Percentiles rank a stretch among this genome's conserved stretches.
These are phyloP conservation scores for Pythium phragmitis DNA, from an alignment of 352 stramenopile genomes.

Conservation along the genomic window DNA sequence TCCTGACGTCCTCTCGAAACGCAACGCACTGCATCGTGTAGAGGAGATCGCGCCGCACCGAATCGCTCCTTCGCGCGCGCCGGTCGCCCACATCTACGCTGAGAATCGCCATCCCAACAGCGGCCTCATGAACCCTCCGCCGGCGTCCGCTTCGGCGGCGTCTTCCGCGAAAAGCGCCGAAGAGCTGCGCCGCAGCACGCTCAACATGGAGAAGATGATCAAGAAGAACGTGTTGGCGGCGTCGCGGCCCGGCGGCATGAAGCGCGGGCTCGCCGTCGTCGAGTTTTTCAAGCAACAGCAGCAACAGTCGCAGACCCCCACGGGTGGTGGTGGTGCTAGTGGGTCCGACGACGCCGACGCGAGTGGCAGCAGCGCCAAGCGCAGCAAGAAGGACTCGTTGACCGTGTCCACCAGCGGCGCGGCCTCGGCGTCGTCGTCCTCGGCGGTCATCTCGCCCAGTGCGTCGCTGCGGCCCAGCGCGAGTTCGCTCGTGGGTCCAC, in stretches of 20 bases:
- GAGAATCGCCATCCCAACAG: background rate
- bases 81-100: no score
- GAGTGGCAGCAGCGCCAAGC: slow-evolving; percentile 10
- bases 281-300: slow-evolving; percentile 77
- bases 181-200: slow-evolving; percentile 52
- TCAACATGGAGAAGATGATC: slow-evolving; percentile 89
- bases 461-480: slow-evolving; percentile 1
- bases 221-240: slow-evolving; percentile 72
- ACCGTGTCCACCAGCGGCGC: background rate
- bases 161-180: slow-evolving; percentile 32
- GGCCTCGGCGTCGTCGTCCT: background rate
- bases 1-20: slow-evolving; percentile 1
- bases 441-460: background rate
- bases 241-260: slow-evolving; percentile 49
- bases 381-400: slow-evolving; percentile 24
- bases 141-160: background rate
- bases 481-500: slow-evolving; percentile 18
- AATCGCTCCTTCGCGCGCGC: background rate
- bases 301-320: slow-evolving; percentile 39
- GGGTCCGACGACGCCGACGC: background rate
- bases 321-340: background rate
- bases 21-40: background rate
- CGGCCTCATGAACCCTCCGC: slow-evolving; percentile 11
- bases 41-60: slow-evolving; percentile 5
- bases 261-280: slow-evolving; percentile 68